phyloP scores from a whole-genome alignment of 1,139 yeast genomes.

The Hansenula lynferdii region DNA sequence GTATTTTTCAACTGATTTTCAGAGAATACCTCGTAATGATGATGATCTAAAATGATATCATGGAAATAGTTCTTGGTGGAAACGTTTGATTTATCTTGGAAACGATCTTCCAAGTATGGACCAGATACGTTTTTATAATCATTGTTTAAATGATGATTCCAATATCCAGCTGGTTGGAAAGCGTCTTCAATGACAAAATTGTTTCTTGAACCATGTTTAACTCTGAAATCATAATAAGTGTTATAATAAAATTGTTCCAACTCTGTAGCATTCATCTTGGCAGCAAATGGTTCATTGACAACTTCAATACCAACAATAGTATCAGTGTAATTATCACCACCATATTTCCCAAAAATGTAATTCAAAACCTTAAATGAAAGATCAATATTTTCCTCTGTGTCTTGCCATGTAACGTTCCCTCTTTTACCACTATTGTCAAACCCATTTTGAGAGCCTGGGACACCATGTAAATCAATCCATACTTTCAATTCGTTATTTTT shows the following conservation, averaged over 20 bases:
- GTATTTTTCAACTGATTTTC: constrained; percentile 34
- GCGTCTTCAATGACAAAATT: constrained; percentile 59
- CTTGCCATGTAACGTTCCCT: constrained; percentile 49
- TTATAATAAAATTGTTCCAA: constrained; percentile 38
- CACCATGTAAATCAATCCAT: constrained; percentile 64
- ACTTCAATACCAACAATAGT: constrained; percentile 57
- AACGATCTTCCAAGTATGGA: constrained; percentile 14
- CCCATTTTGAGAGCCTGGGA: constrained; percentile 69
- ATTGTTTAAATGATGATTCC: constrained; percentile 41
- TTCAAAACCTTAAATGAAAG: constrained; percentile 40
- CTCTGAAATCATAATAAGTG: constrained; percentile 36
- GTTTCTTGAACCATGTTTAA: constrained; percentile 32
- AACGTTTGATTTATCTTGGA: constrained; percentile 3
- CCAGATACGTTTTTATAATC: constrained; percentile 23
- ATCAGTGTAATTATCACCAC: constrained; percentile 37
- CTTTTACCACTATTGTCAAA: constrained; percentile 63
- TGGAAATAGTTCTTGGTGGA: constrained; percentile 22
- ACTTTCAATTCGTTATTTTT: constrained; percentile 43
- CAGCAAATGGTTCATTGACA: constrained; percentile 61
- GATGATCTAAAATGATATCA: constrained; percentile 56
- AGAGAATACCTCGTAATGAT: constrained; percentile 58
- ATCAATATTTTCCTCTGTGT: constrained; percentile 34
- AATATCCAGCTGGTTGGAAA: constrained; percentile 43
- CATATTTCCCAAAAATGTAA: constrained; percentile 41
- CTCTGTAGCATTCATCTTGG: constrained; percentile 33